Evolutionary conservation across 495 filamentous ascomycete species (phyloP).

Genomic region (Podospora sp.): DNA sequence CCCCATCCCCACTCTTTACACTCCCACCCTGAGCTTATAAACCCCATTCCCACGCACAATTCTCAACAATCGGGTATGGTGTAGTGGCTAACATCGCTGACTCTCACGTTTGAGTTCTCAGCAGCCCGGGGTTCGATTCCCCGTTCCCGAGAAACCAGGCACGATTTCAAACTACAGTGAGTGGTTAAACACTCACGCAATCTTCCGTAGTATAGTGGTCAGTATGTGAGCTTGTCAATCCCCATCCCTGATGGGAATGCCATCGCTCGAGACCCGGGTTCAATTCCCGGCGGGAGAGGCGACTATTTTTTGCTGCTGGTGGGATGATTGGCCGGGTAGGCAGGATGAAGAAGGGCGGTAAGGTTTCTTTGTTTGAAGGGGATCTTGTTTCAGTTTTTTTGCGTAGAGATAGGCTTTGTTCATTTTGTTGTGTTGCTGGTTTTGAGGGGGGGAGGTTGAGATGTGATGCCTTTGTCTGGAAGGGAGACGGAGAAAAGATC

Average conservation of each 20-base stretch:
- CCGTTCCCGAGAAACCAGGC: slow-evolving; percentile 16
- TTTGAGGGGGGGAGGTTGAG: too few relatives aligned
- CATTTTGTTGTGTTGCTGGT: too few relatives aligned
- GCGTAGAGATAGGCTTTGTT: too few relatives aligned
- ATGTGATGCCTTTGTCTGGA: too few relatives aligned
- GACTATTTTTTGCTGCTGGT: not conserved
- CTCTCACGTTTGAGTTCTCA: slow-evolving; percentile 18
- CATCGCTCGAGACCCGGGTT: not conserved
- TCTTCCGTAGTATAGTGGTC: not conserved
- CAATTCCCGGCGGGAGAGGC: not conserved
- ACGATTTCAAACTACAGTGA: not conserved
- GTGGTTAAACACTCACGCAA: not conserved
- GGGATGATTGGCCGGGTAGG: not conserved
- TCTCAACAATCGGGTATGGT: slow-evolving; percentile 19
- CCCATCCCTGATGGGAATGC: not conserved
- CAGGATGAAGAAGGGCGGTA: not conserved
- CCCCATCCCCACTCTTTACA: not conserved
- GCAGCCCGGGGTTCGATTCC: slow-evolving; percentile 22
- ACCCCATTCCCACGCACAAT: not conserved
- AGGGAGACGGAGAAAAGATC: too few relatives aligned
- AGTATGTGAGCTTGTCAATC: not conserved
- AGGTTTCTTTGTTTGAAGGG: not conserved
- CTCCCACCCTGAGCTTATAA: not conserved
- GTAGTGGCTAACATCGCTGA: slow-evolving; percentile 21
- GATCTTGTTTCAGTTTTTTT: not conserved